These are phyloP conservation scores for Eragrostis curvula DNA, from an alignment of 176 grass and related monocot species.

Conservation along the genomic window DNA sequence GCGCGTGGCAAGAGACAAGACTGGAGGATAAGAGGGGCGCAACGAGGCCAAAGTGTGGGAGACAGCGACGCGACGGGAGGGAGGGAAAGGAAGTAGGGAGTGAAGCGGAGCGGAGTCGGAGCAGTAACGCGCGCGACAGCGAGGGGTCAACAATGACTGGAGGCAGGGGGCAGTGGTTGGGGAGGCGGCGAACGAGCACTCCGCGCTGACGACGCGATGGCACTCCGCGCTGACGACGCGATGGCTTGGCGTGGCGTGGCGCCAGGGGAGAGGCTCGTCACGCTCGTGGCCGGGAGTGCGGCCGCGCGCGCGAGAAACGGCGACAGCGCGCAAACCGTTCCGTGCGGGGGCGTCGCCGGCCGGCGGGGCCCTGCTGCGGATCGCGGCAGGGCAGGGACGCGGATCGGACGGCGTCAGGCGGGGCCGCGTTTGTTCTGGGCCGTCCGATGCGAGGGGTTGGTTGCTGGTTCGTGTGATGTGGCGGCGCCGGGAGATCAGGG, in stretches of 20 bases:
- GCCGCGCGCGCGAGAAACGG: not conserved
- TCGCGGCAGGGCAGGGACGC: not conserved
- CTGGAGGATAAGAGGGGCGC: slow-evolving; percentile 14
- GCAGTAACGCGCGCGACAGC: slow-evolving; percentile 23
- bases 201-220: slow-evolving; percentile 11
- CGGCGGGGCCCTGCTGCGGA: not conserved
- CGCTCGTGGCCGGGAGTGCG: not conserved
- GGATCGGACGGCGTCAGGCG: not conserved
- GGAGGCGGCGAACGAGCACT: slow-evolving; percentile 17
- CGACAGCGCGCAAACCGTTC: not conserved
- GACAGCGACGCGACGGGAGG: slow-evolving; percentile 40
- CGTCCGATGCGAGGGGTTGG: not conserved
- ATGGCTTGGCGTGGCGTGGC: not conserved
- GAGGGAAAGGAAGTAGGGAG: slow-evolving; percentile 26
- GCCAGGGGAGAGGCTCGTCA: not conserved
- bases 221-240: too few relatives aligned
- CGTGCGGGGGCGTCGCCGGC: slow-evolving; percentile 1
- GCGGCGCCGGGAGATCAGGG: not conserved
- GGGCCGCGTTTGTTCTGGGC: not conserved
- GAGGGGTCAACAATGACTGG: not conserved
- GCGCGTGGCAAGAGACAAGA: slow-evolving; percentile 6
- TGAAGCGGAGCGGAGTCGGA: slow-evolving; percentile 12
- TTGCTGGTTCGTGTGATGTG: not conserved
- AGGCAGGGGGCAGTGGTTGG: not conserved
- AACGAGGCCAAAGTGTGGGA: not conserved